phyloP scores from a whole-genome alignment of 106 monocot species.

The Apostasia ramifera region DNA sequence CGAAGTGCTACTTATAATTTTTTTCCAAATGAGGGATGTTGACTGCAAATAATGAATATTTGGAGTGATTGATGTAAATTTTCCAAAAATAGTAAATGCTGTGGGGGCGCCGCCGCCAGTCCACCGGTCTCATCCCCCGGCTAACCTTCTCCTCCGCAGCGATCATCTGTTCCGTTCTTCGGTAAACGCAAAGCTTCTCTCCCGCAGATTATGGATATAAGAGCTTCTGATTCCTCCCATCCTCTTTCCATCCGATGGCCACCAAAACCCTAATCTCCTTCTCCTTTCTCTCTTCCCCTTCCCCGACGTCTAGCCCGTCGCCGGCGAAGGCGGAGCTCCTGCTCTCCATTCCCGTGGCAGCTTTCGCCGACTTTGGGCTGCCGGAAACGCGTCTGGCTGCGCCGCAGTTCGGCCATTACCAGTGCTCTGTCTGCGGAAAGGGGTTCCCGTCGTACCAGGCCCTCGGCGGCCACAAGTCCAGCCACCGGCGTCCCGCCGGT shows the following conservation, averaged over 20 bases:
- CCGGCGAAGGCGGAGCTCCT: not conserved
- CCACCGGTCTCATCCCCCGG: not conserved
- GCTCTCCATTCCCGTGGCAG: not conserved
- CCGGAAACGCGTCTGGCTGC: not conserved
- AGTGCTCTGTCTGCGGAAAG: conserved; percentile 17
- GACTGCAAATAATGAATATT: no score
- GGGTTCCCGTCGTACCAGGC: conserved; percentile 18
- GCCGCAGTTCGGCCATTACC: conserved; percentile 8
- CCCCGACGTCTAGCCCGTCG: not conserved
- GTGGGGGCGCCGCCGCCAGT: no score
- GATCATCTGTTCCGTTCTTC: not conserved
- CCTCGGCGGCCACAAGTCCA: conserved; percentile 30
- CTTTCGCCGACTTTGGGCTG: not conserved
- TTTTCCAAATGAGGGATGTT: no score
- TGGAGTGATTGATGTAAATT: no score
- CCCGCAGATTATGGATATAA: not conserved
- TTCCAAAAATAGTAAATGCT: no score
- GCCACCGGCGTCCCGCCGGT: conserved; percentile 16
- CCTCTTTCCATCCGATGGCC: not conserved
- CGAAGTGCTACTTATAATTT: no score
- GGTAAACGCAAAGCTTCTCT: not conserved
- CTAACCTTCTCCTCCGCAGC: not conserved
- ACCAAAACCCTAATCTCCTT: not conserved
- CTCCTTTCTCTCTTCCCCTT: not conserved
- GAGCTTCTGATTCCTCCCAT: not conserved